Base-by-base conservation (phyloP, 352 stramenopile species). In the Pythium apleroticum region DNA sequence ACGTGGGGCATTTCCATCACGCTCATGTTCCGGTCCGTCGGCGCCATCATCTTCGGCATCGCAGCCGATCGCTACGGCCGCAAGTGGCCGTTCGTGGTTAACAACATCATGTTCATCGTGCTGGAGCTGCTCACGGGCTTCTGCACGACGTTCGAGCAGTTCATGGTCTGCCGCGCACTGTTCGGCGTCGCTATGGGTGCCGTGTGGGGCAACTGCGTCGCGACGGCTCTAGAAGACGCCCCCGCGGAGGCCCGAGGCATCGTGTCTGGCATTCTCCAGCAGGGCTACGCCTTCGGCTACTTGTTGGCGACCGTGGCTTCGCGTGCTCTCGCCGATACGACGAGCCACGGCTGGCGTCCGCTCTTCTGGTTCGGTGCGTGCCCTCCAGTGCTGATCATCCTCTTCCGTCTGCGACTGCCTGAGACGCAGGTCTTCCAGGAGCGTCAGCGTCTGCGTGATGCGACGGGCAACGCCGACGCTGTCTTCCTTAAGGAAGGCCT, bases 1-100 rank as follows among this genome's bases (percentile, higher is more conserved):
- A 84, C 76, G 43, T 84, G 76, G 76, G 76, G 76, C 12, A 84
- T 84, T 48, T 80, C 76, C n/a, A 63, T 84, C 25, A 75, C 76
- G 52, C 75, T 83, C 66, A 83, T 83, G 75, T 54, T 80, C 45
- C 75, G 75, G 1, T 79, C 75, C 19, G 68, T 84, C 10, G 73
- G 76, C 3, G 63, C 68, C 2, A 72, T 74, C 37, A 74, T 74
- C 7, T 84, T 84, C 53, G 76, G 76, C 28, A 73, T 84, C 35
- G 71, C 72, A 0, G 68, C 73, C 9, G 76, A 84, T 64, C 73
- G 76, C 25, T 84, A 66, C 53, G 76, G 75, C 9, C 72, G 73
- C 53, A 78, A 76, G 50, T 82, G 70, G 71, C 70, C 67, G 3
- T 80, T 75, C 35, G 39, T 46, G 17, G 6, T 46, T 17, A 46